Base-by-base conservation (phyloP, 345 rosid genomes). In the Triadica sebifera region DNA sequence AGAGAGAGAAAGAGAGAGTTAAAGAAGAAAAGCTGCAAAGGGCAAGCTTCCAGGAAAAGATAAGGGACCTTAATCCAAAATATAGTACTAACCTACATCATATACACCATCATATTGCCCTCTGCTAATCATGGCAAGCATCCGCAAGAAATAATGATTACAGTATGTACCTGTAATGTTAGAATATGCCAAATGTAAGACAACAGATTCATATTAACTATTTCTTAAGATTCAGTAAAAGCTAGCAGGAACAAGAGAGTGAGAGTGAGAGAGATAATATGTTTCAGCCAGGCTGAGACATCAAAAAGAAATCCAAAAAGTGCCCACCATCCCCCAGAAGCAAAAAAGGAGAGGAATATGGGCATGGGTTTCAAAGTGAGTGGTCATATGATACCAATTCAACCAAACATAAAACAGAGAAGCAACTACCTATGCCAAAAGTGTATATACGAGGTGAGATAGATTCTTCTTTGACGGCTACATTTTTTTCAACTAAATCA, bases 141-240 rank as follows among this genome's bases (percentile, higher is more conserved):
- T 89, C 61, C 72, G 86, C 56, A 95, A 83, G 89, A 95, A 95
- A 87, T 93, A 78, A 71, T 95, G 98, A 83, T 95, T 95, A 77
- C 99, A 91, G 84, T 83, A 93, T 70, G 88, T 51, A 78, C 99
- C 99, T 95, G 92, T 67, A 82, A 72, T 24, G 39, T 77, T 58
- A 37, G 8, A 55, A 67, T 22, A 1, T 25, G 2, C 8, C 19
- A 61, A 38, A 43, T 5, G 12, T 49, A 29, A 65, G 17, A 59
- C 25, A 19, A 8, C 16, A 58, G 38, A 41, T 15, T 17, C 24
- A 46, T 38, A 56, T 62, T 9, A 19, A 15, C 17, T 57, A 49
- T 34, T 52, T 25, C 65, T 12, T 67, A 16, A 67, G 53, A 62
- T 39, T 58, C 3, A 19, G 22, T 53, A 5, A 38, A 45, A 63